Evolutionary conservation across 2,329 filamentous ascomycete genomes (phyloP).

Genomic region (Metarhizium guizhouense): DNA sequence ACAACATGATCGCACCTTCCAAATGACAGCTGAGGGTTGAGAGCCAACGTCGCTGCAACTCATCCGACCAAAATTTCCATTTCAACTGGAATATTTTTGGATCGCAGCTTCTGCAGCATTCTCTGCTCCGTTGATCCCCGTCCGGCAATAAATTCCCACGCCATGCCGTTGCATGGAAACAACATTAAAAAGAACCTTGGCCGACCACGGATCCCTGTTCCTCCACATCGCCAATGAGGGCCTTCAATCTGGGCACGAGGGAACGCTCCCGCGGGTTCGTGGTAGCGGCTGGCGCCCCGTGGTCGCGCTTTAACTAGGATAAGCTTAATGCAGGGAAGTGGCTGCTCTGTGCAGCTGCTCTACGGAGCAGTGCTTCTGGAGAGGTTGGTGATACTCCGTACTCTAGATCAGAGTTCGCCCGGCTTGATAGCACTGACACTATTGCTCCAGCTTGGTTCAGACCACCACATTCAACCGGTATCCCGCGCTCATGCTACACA

Average conservation of each 20-base stretch:
- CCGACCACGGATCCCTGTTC: neutral
- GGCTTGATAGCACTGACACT: neutral
- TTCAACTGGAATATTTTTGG: too few relatives aligned
- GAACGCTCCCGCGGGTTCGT: neutral
- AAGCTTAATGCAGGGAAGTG: too few relatives aligned
- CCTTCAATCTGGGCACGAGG: constrained; percentile 3
- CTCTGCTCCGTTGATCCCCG: neutral
- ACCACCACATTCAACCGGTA: neutral
- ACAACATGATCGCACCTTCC: neutral
- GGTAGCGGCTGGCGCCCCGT: neutral
- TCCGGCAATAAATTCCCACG: neutral
- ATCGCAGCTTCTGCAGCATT: neutral
- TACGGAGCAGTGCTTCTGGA: too few relatives aligned
- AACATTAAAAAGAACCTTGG: constrained; percentile 12
- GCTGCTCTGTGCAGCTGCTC: too few relatives aligned
- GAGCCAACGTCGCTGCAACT: too few relatives aligned
- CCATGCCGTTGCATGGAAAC: neutral
- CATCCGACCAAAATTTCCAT: too few relatives aligned
- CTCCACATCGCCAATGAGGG: constrained; percentile 2
- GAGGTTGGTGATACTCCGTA: too few relatives aligned
- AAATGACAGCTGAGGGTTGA: neutral
- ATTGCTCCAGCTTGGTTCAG: neutral
- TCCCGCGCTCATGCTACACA: neutral
- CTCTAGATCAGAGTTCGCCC: neutral
- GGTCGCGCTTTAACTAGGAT: too few relatives aligned